Conservation (phyloP, 768 basidiomycete species). For the Xanthoconium purpureum region DNA sequence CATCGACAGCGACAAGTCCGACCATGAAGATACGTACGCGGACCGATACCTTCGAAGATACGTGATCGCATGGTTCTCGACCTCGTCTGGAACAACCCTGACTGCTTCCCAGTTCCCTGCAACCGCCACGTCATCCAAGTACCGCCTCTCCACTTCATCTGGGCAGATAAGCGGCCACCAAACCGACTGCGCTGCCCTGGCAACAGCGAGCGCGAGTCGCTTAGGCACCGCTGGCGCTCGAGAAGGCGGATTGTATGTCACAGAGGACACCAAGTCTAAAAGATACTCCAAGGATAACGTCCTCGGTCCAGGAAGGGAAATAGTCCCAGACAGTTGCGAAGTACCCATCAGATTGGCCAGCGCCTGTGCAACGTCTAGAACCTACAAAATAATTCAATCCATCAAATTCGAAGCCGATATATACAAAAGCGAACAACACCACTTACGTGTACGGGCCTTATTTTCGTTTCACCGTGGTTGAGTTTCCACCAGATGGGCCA, state of each 20-base stretch:
- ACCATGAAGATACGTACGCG: conserved; percentile 57
- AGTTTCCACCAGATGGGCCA: conserved; percentile 95
- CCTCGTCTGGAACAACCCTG: conserved; percentile 75
- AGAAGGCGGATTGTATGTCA: conserved; percentile 75
- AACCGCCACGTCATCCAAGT: conserved; percentile 73
- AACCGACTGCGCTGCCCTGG: conserved; percentile 55
- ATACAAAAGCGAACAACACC: conserved; percentile 20
- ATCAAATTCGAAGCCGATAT: conserved; percentile 13
- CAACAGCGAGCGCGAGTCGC: conserved; percentile 57
- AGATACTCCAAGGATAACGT: conserved; percentile 81
- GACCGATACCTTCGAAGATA: conserved; percentile 88
- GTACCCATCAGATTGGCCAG: conserved; percentile 71
- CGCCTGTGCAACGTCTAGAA: conserved; percentile 91
- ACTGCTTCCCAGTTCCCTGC: conserved; percentile 82
- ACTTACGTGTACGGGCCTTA: conserved; percentile 89
- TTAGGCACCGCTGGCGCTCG: conserved; percentile 77
- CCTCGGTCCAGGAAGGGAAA: conserved; percentile 86
- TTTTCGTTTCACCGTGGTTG: conserved; percentile 81
- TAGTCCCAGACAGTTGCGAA: conserved; percentile 60
- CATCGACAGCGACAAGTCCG: background rate
- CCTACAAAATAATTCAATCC: conserved; percentile 42
- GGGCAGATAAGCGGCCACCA: conserved; percentile 95
- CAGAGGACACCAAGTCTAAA: conserved; percentile 69
- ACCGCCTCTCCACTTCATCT: conserved; percentile 87
- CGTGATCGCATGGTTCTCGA: conserved; percentile 86